phyloP scores from a whole-genome alignment of 352 stramenopile species.

The Phytopythium cucurbitacearum region DNA sequence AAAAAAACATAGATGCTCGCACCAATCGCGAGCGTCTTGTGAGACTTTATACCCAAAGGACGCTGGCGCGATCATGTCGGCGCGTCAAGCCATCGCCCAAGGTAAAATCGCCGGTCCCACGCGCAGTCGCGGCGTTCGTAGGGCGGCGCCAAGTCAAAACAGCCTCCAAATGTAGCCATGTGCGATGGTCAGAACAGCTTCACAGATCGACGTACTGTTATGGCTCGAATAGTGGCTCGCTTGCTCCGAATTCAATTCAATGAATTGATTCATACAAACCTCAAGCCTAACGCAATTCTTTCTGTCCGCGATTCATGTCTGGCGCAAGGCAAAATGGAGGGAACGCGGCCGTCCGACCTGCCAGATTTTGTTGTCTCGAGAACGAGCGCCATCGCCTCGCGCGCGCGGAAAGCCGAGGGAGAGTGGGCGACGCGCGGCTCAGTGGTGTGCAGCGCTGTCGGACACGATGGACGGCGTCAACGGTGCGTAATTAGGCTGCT shows the following conservation, averaged over 20 bases:
- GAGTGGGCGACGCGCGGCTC: not conserved
- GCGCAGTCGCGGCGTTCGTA: not conserved
- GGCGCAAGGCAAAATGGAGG: slow-evolving; percentile 11
- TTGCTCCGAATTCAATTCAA: slow-evolving; percentile 27
- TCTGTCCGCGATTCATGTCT: slow-evolving; percentile 9
- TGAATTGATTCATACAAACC: slow-evolving; percentile 58
- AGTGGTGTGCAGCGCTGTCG: not conserved
- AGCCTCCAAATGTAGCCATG: slow-evolving; percentile 2
- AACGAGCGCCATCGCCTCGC: not conserved
- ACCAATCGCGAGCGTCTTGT: not conserved
- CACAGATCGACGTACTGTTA: not conserved
- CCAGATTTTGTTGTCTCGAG: slow-evolving; percentile 4
- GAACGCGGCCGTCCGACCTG: slow-evolving; percentile 1
- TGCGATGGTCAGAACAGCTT: not conserved
- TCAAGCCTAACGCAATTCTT: slow-evolving; percentile 28
- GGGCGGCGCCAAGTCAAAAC: not conserved
- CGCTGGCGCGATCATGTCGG: not conserved
- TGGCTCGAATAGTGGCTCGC: not conserved
- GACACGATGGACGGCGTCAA: too few species aligned
- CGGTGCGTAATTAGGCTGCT: too few species aligned
- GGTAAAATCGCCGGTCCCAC: too few species aligned
- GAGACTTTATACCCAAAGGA: slow-evolving; percentile 11
- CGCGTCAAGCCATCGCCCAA: too few species aligned
- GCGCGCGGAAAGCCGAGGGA: not conserved
- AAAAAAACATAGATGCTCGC: not conserved